Conservation (phyloP, 345 rosid species). For the Isatis tinctoria region DNA sequence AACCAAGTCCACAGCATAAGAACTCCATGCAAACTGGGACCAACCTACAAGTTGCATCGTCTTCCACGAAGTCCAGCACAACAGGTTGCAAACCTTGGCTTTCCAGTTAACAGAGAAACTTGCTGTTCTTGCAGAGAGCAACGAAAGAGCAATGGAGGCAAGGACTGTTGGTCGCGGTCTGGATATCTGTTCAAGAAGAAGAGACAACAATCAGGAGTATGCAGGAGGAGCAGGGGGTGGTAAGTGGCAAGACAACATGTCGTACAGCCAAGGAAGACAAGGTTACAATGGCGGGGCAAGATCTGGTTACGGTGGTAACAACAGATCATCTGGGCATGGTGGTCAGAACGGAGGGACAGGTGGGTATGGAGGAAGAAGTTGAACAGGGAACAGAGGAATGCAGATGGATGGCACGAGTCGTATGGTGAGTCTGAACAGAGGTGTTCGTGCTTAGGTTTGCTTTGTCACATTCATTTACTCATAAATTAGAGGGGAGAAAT, state of each 20-base stretch:
- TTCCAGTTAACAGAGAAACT: constrained; percentile 81
- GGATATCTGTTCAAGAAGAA: constrained; percentile 58
- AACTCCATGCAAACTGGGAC: constrained; percentile 83
- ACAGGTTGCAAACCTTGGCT: constrained; percentile 71
- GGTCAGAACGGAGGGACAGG: constrained; percentile 46
- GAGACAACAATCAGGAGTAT: constrained; percentile 63
- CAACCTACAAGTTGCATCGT: constrained; percentile 69
- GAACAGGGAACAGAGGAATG: constrained; percentile 42
- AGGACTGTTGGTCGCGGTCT: constrained; percentile 62
- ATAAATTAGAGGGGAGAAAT: not conserved
- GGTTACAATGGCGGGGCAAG: constrained; percentile 36
- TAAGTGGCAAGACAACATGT: constrained; percentile 62
- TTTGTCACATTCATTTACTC: not conserved
- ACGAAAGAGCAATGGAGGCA: constrained; percentile 74
- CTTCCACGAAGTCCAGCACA: constrained; percentile 69
- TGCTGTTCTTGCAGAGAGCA: constrained; percentile 61
- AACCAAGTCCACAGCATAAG: constrained; percentile 57
- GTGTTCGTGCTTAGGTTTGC: constrained; percentile 34
- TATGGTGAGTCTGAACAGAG: constrained; percentile 71
- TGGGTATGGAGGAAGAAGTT: constrained; percentile 47
- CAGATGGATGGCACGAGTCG: constrained; percentile 56
- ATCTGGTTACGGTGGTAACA: constrained; percentile 51
- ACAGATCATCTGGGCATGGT: constrained; percentile 42
- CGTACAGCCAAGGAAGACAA: constrained; percentile 60
- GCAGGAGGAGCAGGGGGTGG: constrained; percentile 40